A percentile compares a stretch with the other conserved stretches of the same genome.
phyloP scores from a whole-genome alignment of 1,139 yeast species.

The Pichia inconspicua region DNA sequence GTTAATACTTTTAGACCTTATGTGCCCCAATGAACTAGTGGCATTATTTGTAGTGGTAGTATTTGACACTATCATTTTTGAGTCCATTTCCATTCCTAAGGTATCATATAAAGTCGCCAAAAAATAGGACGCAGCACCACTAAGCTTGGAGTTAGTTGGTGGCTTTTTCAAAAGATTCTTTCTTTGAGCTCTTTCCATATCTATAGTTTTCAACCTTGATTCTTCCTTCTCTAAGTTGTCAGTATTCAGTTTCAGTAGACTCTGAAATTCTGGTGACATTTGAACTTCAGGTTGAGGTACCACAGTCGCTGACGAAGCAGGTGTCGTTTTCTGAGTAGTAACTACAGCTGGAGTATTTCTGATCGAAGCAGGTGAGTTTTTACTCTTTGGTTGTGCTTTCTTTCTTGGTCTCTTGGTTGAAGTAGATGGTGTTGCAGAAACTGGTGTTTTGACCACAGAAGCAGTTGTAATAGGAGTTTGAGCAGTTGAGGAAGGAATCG shows the following conservation, averaged over 20 bases:
- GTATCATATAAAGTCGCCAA: constrained; percentile 45
- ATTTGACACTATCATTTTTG: constrained; percentile 18
- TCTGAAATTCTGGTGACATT: constrained; percentile 26
- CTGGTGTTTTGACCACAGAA: neutral
- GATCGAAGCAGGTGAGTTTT: constrained; percentile 1
- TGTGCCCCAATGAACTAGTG: constrained; percentile 1
- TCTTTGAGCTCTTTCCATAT: constrained; percentile 32
- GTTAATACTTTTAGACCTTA: constrained; percentile 6
- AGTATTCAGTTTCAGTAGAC: constrained; percentile 23
- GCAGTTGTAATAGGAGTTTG: neutral
- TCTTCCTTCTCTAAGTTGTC: constrained; percentile 25
- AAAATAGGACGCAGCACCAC: constrained; percentile 44
- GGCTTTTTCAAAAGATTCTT: constrained; percentile 27
- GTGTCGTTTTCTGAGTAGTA: constrained; percentile 5
- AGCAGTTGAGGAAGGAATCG: neutral
- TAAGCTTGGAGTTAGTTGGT: neutral
- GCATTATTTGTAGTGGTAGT: neutral
- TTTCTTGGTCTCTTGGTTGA: constrained; percentile 12
- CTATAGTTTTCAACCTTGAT: constrained; percentile 18
- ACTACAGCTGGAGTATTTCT: neutral
- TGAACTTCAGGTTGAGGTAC: neutral
- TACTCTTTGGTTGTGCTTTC: constrained; percentile 4
- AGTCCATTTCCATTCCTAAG: constrained; percentile 38
- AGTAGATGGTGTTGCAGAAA: neutral
- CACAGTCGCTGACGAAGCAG: neutral